Percentiles rank a stretch among this genome's conserved stretches.
Conservation (phyloP, 768 basidiomycete genomes). For the Coprinopsis sp. region DNA sequence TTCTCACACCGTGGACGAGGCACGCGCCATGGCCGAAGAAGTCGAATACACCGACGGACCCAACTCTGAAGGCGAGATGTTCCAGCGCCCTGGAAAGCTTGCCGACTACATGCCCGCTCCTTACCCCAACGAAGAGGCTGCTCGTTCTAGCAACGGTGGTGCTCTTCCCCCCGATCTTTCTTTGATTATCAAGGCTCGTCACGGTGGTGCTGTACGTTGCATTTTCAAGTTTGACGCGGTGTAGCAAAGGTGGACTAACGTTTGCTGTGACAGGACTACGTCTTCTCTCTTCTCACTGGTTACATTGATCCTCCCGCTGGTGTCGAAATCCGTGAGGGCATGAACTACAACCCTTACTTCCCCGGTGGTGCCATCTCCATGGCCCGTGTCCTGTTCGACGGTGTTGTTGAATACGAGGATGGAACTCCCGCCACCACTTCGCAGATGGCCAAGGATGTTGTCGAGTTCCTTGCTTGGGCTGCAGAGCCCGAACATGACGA, state of each 20-base stretch:
- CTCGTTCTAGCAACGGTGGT: conserved; percentile 89
- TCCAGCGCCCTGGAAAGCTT: conserved; percentile 96
- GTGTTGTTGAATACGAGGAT: conserved; percentile 94
- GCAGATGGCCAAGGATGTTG: conserved; percentile 99
- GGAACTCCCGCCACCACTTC: conserved; percentile 95
- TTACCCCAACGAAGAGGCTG: conserved; percentile 97
- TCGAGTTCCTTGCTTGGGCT: conserved; percentile 93
- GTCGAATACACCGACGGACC: conserved; percentile 97
- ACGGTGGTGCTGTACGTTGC: conserved; percentile 83
- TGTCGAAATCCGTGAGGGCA: conserved; percentile 90
- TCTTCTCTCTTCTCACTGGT: conserved; percentile 95
- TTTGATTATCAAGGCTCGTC: conserved; percentile 96
- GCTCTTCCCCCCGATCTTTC: conserved; percentile 96
- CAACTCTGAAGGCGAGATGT: conserved; percentile 94
- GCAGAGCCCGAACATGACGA: conserved; percentile 98
- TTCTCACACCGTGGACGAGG: conserved; percentile 91
- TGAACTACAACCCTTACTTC: conserved; percentile 99
- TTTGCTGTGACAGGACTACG: conserved; percentile 81
- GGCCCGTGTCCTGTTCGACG: conserved; percentile 95
- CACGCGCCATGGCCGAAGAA: conserved; percentile 90
- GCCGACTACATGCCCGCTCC: conserved; percentile 94
- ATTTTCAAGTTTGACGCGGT: not conserved
- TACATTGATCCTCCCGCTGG: conserved; percentile 96
- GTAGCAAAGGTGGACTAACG: not conserved
- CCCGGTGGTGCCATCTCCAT: conserved; percentile 98